Conservation (phyloP, 2,329 filamentous ascomycete genomes). For the Fusarium domesticum region DNA sequence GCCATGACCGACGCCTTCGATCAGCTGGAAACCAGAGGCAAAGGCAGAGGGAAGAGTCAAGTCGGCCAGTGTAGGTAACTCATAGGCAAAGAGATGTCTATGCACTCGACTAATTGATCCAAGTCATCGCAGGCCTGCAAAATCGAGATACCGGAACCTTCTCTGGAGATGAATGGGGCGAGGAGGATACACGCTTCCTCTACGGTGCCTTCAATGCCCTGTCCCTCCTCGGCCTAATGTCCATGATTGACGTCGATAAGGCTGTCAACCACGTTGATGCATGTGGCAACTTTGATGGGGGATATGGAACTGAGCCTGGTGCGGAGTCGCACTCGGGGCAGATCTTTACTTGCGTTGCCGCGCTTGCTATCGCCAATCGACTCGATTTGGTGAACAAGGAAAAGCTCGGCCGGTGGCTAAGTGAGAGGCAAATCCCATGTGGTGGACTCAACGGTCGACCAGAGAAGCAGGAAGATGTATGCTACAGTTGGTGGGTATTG, state of each 20-base stretch:
- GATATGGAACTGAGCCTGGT: slow-evolving; percentile 84
- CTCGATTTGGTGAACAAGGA: slow-evolving; percentile 81
- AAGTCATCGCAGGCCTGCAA: slow-evolving; percentile 79
- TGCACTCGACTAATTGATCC: slow-evolving; percentile 21
- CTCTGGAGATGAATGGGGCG: slow-evolving; percentile 92
- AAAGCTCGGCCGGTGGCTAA: slow-evolving; percentile 83
- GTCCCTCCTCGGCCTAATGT: slow-evolving; percentile 73
- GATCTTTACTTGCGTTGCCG: slow-evolving; percentile 90
- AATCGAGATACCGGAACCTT: slow-evolving; percentile 81
- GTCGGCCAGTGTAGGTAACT: slow-evolving; percentile 72
- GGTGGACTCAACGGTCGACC: slow-evolving; percentile 92
- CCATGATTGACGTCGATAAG: slow-evolving; percentile 73
- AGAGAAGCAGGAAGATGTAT: slow-evolving; percentile 94
- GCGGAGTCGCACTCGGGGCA: slow-evolving; percentile 94
- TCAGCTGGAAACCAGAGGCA: slow-evolving; percentile 70
- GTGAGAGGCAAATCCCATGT: slow-evolving; percentile 82
- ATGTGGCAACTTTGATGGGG: slow-evolving; percentile 92
- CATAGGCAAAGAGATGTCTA: slow-evolving; percentile 6
- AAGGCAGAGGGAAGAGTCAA: slow-evolving; percentile 61
- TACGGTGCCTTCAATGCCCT: slow-evolving; percentile 88
- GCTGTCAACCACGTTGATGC: slow-evolving; percentile 75
- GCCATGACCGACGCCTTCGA: slow-evolving; percentile 81
- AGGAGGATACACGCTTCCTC: slow-evolving; percentile 91
- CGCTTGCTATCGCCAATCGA: slow-evolving; percentile 76
- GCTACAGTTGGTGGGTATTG: slow-evolving; percentile 98